These are phyloP conservation scores for Ilex paraguariensis DNA, from an alignment of 305 asterid genomes.

Conservation along the genomic window DNA sequence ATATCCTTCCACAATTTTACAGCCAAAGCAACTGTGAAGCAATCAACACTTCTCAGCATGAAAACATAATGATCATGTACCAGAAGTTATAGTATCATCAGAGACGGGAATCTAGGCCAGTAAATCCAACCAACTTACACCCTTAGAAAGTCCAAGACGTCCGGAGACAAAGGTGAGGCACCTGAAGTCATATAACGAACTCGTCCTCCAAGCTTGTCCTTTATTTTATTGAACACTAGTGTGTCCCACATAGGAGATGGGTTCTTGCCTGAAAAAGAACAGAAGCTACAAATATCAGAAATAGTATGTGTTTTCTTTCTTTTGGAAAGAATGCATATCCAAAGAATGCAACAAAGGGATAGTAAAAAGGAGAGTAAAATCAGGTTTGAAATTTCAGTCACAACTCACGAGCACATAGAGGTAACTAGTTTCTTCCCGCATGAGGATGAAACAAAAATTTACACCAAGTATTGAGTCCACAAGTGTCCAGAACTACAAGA, in stretches of 20 bases:
- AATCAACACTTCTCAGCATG: neutral
- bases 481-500: too few species aligned
- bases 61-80: too few species aligned
- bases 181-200: conserved; percentile 93
- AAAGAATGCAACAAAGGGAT: too few species aligned
- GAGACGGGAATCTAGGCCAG: neutral
- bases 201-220: conserved; percentile 93
- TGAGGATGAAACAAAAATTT: too few species aligned
- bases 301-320: neutral
- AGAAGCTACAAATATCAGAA: neutral
- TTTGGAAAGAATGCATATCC: neutral
- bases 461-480: too few species aligned
- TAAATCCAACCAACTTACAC: conserved; percentile 55
- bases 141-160: conserved; percentile 88
- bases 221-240: conserved; percentile 92
- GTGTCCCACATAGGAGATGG: conserved; percentile 99
- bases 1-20: conserved; percentile 83
- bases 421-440: too few species aligned
- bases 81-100: too few species aligned
- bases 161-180: conserved; percentile 98
- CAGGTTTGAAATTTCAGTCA: too few species aligned
- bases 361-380: too few species aligned
- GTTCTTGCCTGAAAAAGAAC: conserved; percentile 59
- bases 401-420: too few species aligned
- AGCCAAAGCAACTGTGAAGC: conserved; percentile 83